phyloP scores from a whole-genome alignment of 805 yeast species.

The Wickerhamomyces sydowiorum region DNA sequence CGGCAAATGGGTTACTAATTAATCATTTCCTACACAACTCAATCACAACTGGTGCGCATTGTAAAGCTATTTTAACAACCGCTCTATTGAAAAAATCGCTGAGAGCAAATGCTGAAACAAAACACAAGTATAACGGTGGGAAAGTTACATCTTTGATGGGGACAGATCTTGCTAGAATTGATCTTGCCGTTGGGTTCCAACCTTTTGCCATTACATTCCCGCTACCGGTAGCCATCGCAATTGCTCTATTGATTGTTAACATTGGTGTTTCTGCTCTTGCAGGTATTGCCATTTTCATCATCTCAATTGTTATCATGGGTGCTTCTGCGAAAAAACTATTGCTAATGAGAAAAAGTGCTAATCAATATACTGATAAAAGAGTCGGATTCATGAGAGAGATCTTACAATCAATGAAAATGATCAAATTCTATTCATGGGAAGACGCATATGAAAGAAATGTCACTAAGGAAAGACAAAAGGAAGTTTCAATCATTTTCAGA shows the following conservation, averaged over 20 bases:
- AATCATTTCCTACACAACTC: conserved; percentile 49
- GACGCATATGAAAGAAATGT: conserved; percentile 57
- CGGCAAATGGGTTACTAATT: conserved; percentile 30
- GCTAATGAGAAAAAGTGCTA: conserved; percentile 47
- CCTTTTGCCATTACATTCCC: conserved; percentile 53
- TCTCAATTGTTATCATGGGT: conserved; percentile 42
- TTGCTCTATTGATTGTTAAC: conserved; percentile 57
- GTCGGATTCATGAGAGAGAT: conserved; percentile 58
- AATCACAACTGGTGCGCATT: conserved; percentile 59
- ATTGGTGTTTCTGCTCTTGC: conserved; percentile 65
- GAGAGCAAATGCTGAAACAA: conserved; percentile 45
- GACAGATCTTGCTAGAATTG: conserved; percentile 71
- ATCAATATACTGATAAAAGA: conserved; percentile 57
- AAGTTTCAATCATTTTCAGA: conserved; percentile 48
- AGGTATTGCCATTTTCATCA: conserved; percentile 52
- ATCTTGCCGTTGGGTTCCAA: conserved; percentile 58
- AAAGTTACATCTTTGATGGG: conserved; percentile 69
- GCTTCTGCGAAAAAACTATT: conserved; percentile 42
- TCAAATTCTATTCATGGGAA: conserved; percentile 88
- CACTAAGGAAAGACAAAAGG: conserved; percentile 46
- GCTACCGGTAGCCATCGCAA: conserved; percentile 53
- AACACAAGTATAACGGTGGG: conserved; percentile 51
- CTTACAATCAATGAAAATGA: conserved; percentile 55
- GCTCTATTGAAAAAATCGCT: conserved; percentile 63
- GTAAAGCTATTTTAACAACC: conserved; percentile 59